Evolutionary conservation across 2,329 filamentous ascomycete species (phyloP).

Genomic region (Aspergillus quadrilineatus): DNA sequence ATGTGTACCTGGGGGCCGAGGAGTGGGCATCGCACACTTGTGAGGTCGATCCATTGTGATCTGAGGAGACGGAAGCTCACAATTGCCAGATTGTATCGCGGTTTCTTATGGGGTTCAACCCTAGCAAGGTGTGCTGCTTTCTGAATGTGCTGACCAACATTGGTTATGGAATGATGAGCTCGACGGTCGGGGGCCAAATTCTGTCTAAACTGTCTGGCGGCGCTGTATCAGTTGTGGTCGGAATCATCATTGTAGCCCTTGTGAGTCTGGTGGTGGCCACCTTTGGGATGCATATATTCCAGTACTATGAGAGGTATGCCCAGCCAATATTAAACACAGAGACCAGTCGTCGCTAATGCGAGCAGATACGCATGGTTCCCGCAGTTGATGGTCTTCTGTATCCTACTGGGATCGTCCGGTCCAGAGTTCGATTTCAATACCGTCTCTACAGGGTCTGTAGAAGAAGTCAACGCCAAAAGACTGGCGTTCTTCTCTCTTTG

Average conservation of each 20-base stretch:
- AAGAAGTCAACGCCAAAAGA: constrained; percentile 36
- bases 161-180: constrained; percentile 46
- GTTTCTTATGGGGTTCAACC: constrained; percentile 47
- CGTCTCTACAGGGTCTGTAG: constrained; percentile 26
- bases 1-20: constrained; percentile 44
- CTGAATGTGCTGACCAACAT: constrained; percentile 46
- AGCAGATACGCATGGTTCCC: constrained; percentile 42
- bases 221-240: constrained; percentile 39
- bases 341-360: background rate
- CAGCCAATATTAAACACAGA: background rate
- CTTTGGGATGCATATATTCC: constrained; percentile 45
- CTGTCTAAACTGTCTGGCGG: constrained; percentile 42
- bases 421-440: constrained; percentile 34
- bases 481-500: constrained; percentile 39
- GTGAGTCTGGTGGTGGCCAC: constrained; percentile 37
- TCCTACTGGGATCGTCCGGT: constrained; percentile 43
- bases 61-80: constrained; percentile 6
- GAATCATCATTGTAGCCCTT: constrained; percentile 39
- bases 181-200: constrained; percentile 46
- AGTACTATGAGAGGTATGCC: constrained; percentile 44
- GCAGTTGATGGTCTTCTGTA: constrained; percentile 41
- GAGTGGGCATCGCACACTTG: constrained; percentile 46
- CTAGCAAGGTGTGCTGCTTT: constrained; percentile 40
- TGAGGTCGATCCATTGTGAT: constrained; percentile 18
- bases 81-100: constrained; percentile 39